A percentile compares a stretch with the other conserved stretches of the same genome.
These are phyloP conservation scores for Stentor roeselii DNA, from an alignment of 73 alveolate genomes.

Conservation along the genomic window DNA sequence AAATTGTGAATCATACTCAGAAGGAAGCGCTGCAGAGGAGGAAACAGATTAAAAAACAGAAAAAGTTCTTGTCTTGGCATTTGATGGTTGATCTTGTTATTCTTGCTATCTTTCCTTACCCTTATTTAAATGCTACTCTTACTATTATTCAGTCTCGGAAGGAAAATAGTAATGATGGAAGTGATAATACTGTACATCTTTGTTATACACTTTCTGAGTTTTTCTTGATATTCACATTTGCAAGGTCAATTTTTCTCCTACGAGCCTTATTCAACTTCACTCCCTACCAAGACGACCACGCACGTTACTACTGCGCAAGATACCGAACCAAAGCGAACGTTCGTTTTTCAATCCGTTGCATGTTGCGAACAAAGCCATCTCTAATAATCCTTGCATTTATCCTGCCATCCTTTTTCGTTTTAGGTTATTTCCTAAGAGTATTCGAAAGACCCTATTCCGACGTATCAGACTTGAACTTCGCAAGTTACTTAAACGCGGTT, in stretches of 20 bases:
- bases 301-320: background rate
- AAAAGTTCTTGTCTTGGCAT: background rate
- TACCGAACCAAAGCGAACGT: background rate
- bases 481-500: constrained; percentile 45
- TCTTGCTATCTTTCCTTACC: background rate
- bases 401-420: constrained; percentile 39
- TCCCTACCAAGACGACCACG: background rate
- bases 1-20: background rate
- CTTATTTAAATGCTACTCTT: background rate
- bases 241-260: background rate
- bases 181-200: background rate
- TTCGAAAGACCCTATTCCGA: constrained; percentile 53
- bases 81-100: background rate
- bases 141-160: background rate
- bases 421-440: constrained; percentile 52
- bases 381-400: too few species aligned
- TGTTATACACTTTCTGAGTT: background rate
- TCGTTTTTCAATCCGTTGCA: background rate
- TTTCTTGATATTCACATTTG: background rate
- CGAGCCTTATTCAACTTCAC: background rate
- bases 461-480: constrained; percentile 30
- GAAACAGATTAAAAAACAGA: background rate
- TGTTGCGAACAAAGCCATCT: too few species aligned
- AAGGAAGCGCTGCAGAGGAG: background rate
- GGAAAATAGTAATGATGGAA: background rate